Base-by-base conservation (phyloP, 2,329 filamentous ascomycete species). In the Biscogniauxia marginata region DNA sequence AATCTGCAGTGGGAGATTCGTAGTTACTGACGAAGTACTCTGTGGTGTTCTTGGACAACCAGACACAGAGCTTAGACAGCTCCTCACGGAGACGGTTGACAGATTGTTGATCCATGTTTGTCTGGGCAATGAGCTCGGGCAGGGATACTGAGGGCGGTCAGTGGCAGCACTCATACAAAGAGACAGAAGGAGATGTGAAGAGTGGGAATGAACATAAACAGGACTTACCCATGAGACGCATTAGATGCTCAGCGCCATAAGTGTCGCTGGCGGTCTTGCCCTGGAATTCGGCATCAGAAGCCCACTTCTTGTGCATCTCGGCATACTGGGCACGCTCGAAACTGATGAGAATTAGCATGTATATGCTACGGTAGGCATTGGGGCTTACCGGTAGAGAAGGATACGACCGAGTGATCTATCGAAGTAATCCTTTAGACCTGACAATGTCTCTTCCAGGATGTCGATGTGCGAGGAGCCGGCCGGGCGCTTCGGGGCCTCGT, bases 21-120 rank as follows among this genome's bases (percentile, higher is more conserved):
- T 95, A 95, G 66, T 88, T 83, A 56, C 77, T 84, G 56, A 86
- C 81, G 69, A 99, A 96, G 74, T 95, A 96, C 21, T 83, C 83
- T 55, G 84, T 80, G 13, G 87, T 85, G 67, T 93, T 86, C 65
- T 88, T 89, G 57, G 87, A 84, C 54, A 99, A 80, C 91, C 93
- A 99, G 53, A 85, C 81, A 9, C 88, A 91, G 74, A 99, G 87
- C 74, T 92, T 93, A 64, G 85, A 83, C 16, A 99, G 82, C 72
- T 99, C 95, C 67, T 97, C 91, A 11, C 92, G 88, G 22, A 98
- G 84, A 48, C 92, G 89, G 60, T 88, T 89, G 45, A 96, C 91
- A 2, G 92, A 93, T 71, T 96, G 92, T 52, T 88, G 82, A 69
- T 98, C 95, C 92, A 99, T 96, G 75, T 98, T 98, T 52, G 95